Conservation (phyloP, 2,329 filamentous ascomycete species). For the Waltergamsia citrina region DNA sequence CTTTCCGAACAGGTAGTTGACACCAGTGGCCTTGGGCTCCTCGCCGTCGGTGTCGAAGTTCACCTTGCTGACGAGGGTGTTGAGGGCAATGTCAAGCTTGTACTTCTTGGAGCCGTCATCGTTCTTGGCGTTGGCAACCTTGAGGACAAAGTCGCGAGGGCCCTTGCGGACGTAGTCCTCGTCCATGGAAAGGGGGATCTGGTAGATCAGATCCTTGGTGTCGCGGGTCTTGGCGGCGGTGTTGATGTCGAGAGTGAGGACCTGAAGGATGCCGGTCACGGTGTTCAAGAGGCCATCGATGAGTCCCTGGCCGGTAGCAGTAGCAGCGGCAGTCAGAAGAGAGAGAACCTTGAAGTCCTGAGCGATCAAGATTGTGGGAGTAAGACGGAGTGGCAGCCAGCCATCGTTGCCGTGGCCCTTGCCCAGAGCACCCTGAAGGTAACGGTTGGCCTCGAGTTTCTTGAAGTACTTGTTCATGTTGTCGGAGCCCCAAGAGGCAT, state of each 20-base stretch:
- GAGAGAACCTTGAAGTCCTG: conserved; percentile 33
- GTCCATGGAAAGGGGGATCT: conserved; percentile 30
- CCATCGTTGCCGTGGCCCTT: conserved; percentile 12
- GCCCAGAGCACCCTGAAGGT: conserved; percentile 16
- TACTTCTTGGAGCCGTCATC: conserved; percentile 31
- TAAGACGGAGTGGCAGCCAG: conserved; percentile 24
- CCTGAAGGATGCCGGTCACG: conserved; percentile 8
- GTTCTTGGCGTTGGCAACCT: conserved; percentile 34
- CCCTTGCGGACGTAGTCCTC: conserved; percentile 28
- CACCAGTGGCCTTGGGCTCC: conserved; percentile 25
- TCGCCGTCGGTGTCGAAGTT: conserved; percentile 8
- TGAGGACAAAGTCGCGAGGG: conserved; percentile 40
- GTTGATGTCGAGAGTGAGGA: conserved; percentile 35
- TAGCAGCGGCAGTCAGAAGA: conserved; percentile 20
- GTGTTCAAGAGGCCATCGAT: conserved; percentile 8
- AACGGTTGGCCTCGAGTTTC: conserved; percentile 45
- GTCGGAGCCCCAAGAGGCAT: conserved; percentile 44
- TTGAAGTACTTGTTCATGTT: conserved; percentile 53
- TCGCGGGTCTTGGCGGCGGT: conserved; percentile 27
- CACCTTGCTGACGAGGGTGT: conserved; percentile 24
- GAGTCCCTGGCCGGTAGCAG: conserved; percentile 6
- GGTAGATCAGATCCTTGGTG: conserved; percentile 32
- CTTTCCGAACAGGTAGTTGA: conserved; percentile 26
- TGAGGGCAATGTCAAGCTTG: conserved; percentile 23
- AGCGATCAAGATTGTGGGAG: conserved; percentile 32